Evolutionary conservation across 2,329 filamentous ascomycete genomes (phyloP), one percentile per base, ranked within the genome.

Genomic region (Scedosporium apiospermum): DNA sequence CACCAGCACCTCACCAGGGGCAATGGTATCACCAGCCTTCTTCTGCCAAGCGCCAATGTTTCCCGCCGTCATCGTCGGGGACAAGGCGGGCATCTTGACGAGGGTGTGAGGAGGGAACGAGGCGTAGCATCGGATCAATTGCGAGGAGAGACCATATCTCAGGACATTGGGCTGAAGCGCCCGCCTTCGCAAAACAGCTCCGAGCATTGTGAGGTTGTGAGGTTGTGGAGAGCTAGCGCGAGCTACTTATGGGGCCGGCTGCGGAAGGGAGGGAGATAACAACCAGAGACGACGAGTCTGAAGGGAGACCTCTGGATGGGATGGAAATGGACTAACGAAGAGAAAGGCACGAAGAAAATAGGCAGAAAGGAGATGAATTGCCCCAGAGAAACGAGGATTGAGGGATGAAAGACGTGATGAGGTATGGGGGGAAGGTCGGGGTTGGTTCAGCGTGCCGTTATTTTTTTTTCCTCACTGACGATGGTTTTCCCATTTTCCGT

Each of bases 11-110:
- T 99, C 95, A 75, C 95, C 95, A 61, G 96, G 93, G 64, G 85
- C 81, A 75, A 99, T 88, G 66, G 81, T 73, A 77, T 99, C 95
- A 73, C 95, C 95, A 68, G 87, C 83, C 82, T 97, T 96, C 86
- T 98, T 99, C 82, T 98, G 91, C 95, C 95, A 99, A 67, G 87
- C 81, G 71, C 95, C 96, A 77, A 99, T 96, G 81, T 96, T 96
- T 75, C 95, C 95, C 66, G 90, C 83, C 67, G 90, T 93, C 95
- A 99, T 99, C 70, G 95, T 99, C 62, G 95, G 95, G 66, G 95
- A 99, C 71, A 99, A 84, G 64, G 95, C 95, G 68, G 95, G 95
- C 95, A 99, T 99, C 82, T 87, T 95, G 80, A 99, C 88, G 77
- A 99, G 82, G 69, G 90, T 93, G 81, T 99, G 95, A 69, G 92